Conservation (phyloP, 306 rosid genomes). For the Abrus pulchellus region DNA sequence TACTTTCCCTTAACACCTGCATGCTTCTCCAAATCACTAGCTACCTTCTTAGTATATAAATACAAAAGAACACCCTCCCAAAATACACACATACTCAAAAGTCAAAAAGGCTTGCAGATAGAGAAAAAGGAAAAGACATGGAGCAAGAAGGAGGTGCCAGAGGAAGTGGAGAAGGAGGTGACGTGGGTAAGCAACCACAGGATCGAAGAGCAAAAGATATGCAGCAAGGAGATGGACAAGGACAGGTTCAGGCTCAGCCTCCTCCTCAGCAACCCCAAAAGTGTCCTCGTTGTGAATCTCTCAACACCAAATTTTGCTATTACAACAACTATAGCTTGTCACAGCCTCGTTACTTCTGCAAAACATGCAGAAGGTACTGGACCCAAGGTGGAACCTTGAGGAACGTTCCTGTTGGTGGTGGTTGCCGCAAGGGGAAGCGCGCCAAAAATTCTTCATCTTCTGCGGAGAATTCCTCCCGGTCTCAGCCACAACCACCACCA, state of each 20-base stretch:
- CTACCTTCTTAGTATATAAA: slow-evolving; percentile 33
- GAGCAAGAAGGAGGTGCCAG: slow-evolving; percentile 41
- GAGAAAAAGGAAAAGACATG: not conserved
- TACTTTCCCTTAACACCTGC: slow-evolving; percentile 38
- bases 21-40: slow-evolving; percentile 20
- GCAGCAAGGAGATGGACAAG: not conserved
- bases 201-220: not conserved
- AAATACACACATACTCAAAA: not conserved
- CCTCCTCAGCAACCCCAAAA: slow-evolving; percentile 26
- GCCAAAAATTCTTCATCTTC: slow-evolving; percentile 46
- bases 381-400: slow-evolving; percentile 77
- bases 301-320: slow-evolving; percentile 74
- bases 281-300: slow-evolving; percentile 73
- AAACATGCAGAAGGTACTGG: slow-evolving; percentile 73
- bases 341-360: slow-evolving; percentile 76
- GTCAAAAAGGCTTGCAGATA: not conserved
- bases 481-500: not conserved
- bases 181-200: slow-evolving; percentile 24
- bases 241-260: not conserved
- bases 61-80: not conserved
- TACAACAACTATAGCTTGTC: slow-evolving; percentile 76
- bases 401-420: slow-evolving; percentile 76
- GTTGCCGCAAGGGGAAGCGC: slow-evolving; percentile 65
- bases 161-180: slow-evolving; percentile 30
- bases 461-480: slow-evolving; percentile 34